Percentiles rank a stretch among this genome's conserved stretches.
Evolutionary conservation across 225 moss, liverwort and hornwort species (phyloP).

Genomic region (Anthoceros angustus): DNA sequence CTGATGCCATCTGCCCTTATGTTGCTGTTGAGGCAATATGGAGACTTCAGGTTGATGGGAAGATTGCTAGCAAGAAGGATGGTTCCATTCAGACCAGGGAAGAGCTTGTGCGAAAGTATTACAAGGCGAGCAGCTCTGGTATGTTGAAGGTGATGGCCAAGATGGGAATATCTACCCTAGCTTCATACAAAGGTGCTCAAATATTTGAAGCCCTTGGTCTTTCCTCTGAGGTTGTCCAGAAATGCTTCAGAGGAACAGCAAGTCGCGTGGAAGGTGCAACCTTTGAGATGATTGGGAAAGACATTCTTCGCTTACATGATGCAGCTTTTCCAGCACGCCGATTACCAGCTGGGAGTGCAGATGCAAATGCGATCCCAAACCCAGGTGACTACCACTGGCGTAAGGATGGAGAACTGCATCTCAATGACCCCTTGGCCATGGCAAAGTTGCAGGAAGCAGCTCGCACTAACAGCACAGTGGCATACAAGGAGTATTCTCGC

Average conservation of each 20-base stretch:
- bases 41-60: conserved; percentile 69
- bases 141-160: conserved; percentile 79
- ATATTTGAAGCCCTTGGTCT: conserved; percentile 71
- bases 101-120: conserved; percentile 48
- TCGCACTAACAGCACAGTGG: conserved; percentile 34
- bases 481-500: conserved; percentile 47
- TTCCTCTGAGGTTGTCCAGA: conserved; percentile 48
- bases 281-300: conserved; percentile 49
- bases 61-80: conserved; percentile 44
- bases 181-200: conserved; percentile 68
- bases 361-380: conserved; percentile 55
- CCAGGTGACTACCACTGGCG: conserved; percentile 69
- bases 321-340: conserved; percentile 35
- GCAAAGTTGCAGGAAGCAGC: conserved; percentile 68
- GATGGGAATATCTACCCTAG: conserved; percentile 70
- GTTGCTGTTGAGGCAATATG: conserved; percentile 57
- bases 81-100: conserved; percentile 33
- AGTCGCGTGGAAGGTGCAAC: conserved; percentile 68
- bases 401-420: conserved; percentile 50
- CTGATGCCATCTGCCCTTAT: conserved; percentile 70
- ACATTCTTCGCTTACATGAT: conserved; percentile 33
- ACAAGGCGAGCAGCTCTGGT: conserved; percentile 58
- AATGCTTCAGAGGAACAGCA: conserved; percentile 61
- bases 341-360: conserved; percentile 43
- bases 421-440: conserved; percentile 63